Percentiles rank a stretch among this genome's conserved stretches.
These are phyloP conservation scores for Aspergillus sp. DNA, from an alignment of 2,329 filamentous ascomycete genomes.

Conservation along the genomic window DNA sequence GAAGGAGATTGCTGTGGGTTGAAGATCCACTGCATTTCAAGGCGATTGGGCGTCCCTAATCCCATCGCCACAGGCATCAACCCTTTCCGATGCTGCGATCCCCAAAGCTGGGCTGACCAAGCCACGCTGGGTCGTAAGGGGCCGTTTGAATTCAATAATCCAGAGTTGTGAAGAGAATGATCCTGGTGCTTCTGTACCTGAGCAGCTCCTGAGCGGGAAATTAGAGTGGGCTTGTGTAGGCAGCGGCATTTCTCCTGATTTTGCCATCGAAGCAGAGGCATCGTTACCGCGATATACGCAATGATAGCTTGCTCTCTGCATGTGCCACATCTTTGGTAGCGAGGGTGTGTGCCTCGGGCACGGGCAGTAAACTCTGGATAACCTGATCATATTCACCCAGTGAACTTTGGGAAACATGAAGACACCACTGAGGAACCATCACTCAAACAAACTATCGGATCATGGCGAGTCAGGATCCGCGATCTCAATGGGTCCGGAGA, in stretches of 20 bases:
- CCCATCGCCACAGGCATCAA: conserved; percentile 8
- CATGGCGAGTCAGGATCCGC: conserved; percentile 6
- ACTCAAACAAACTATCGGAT: neutral
- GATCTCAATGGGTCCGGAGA: conserved; percentile 14
- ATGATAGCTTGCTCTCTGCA: neutral
- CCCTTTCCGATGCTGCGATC: neutral
- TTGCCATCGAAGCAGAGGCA: neutral
- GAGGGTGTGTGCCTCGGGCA: neutral
- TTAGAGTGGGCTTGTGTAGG: neutral
- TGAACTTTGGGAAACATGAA: neutral
- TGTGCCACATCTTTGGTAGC: neutral
- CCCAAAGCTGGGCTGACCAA: conserved; percentile 2
- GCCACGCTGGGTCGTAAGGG: conserved; percentile 5
- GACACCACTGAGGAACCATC: neutral
- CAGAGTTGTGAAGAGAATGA: neutral
- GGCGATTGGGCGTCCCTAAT: conserved; percentile 1
- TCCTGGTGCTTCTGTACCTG: conserved; percentile 5
- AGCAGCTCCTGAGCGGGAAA: neutral
- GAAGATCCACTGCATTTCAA: neutral
- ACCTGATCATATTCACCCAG: neutral
- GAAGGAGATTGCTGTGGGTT: conserved; percentile 10
- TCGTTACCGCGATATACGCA: neutral
- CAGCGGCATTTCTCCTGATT: conserved; percentile 6
- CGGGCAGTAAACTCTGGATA: too few species aligned
- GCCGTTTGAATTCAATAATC: conserved; percentile 1